Evolutionary conservation across 2,329 filamentous ascomycete species (phyloP).

Genomic region (Phialemonium atrogriseum): DNA sequence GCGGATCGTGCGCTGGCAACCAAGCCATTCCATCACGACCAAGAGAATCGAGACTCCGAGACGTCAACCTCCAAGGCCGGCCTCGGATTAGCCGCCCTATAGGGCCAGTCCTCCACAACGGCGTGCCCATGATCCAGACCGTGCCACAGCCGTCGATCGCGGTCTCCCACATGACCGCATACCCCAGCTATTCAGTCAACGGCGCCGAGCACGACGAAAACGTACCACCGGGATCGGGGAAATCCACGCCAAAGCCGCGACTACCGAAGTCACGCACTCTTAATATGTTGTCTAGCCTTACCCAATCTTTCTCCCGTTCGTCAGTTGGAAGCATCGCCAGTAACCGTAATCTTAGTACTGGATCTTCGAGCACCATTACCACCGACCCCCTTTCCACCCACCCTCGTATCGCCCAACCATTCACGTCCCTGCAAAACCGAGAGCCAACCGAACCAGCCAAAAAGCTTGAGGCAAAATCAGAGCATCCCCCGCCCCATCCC

Average conservation of each 20-base stretch:
- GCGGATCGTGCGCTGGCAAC: too few species aligned
- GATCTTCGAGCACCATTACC: constrained; percentile 5
- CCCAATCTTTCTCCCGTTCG: constrained; percentile 11
- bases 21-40: too few species aligned
- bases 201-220: not conserved
- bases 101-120: constrained; percentile 1
- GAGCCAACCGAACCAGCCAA: too few species aligned
- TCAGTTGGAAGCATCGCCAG: constrained; percentile 8
- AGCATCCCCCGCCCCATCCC: constrained; percentile 8
- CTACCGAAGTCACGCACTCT: constrained; percentile 12
- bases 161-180: constrained; percentile 1
- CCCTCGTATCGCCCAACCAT: constrained; percentile 2
- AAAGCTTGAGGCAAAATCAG: constrained; percentile 4
- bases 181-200: not conserved
- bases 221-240: too few species aligned
- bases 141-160: not conserved
- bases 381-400: constrained; percentile 11
- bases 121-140: not conserved
- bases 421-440: too few species aligned
- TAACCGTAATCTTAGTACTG: constrained; percentile 8
- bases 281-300: constrained; percentile 11
- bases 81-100: constrained; percentile 1
- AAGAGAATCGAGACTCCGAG: too few species aligned
- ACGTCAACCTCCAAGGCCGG: not conserved
- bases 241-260: not conserved